Percentiles rank a stretch among this genome's conserved stretches.
Evolutionary conservation across 371 early-diverging fungal genomes (phyloP).

Genomic region (Mortierella sp.): DNA sequence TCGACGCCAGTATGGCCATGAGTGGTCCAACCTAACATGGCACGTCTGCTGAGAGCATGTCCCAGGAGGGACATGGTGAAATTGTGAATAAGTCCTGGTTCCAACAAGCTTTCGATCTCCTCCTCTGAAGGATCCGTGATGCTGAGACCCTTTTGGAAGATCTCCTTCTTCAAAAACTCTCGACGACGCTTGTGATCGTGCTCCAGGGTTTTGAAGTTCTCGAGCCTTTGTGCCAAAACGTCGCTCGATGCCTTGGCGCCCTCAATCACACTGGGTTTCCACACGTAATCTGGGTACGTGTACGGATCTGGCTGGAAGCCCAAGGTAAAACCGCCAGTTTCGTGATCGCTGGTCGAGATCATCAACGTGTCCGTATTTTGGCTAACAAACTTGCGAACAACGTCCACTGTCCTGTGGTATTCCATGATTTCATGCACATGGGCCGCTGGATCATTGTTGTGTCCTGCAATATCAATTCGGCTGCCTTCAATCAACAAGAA

Average conservation of each 20-base stretch:
- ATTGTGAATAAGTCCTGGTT: too few relatives aligned
- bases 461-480: conserved; percentile 68
- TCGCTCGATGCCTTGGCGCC: conserved; percentile 76
- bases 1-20: conserved; percentile 95
- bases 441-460: conserved; percentile 90
- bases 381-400: conserved; percentile 80
- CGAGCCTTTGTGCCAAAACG: conserved; percentile 35
- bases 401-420: conserved; percentile 83
- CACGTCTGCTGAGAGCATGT: conserved; percentile 75
- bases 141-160: conserved; percentile 72
- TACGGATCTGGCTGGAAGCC: conserved; percentile 71
- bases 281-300: conserved; percentile 84
- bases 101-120: conserved; percentile 68
- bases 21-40: conserved; percentile 88
- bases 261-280: conserved; percentile 83
- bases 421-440: conserved; percentile 93
- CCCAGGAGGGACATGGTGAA: too few relatives aligned
- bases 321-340: conserved; percentile 93
- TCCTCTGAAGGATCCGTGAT: conserved; percentile 72
- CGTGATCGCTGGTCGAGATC: conserved; percentile 94
- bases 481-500: conserved; percentile 97
- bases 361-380: conserved; percentile 82
- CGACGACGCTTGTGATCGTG: too few relatives aligned
- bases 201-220: conserved; percentile 5
- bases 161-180: conserved; percentile 52